A percentile compares a stretch with the other conserved stretches of the same genome.
phyloP scores from a whole-genome alignment of 2,329 filamentous ascomycete genomes.

The Phoma sp. region DNA sequence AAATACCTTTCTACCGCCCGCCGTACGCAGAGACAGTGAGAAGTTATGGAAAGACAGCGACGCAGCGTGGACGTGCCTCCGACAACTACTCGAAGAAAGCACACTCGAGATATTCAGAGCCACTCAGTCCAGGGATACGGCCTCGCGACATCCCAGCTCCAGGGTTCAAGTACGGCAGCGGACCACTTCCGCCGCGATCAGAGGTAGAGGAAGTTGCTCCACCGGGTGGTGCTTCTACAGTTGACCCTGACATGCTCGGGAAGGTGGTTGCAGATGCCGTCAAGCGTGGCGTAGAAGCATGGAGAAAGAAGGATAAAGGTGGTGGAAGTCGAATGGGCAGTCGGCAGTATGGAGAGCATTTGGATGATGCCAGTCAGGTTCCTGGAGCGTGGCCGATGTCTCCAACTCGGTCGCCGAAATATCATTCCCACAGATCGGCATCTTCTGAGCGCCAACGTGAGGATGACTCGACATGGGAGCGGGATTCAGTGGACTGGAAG shows the following conservation, averaged over 20 bases:
- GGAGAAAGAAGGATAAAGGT: constrained; percentile 6
- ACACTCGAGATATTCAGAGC: constrained; percentile 16
- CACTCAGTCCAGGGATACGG: constrained; percentile 18
- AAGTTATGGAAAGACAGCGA: constrained; percentile 1
- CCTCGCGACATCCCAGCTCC: constrained; percentile 12
- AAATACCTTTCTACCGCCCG: constrained; percentile 14
- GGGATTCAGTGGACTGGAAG: constrained; percentile 9
- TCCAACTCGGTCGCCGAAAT: constrained; percentile 6
- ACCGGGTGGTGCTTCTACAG: not conserved
- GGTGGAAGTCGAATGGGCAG: not conserved
- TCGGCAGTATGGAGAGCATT: not conserved
- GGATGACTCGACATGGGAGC: constrained; percentile 5
- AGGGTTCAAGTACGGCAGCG: constrained; percentile 37
- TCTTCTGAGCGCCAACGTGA: not conserved
- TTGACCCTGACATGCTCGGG: constrained; percentile 28
- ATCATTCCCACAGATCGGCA: not conserved
- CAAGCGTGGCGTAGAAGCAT: constrained; percentile 31
- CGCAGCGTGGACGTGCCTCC: no score
- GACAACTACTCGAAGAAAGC: not conserved
- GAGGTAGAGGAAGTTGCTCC: not conserved
- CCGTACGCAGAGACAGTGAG: constrained; percentile 21
- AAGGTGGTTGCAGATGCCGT: constrained; percentile 28
- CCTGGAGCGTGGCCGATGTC: constrained; percentile 39
- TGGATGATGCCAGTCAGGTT: constrained; percentile 18
- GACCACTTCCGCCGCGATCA: constrained; percentile 29